These are phyloP conservation scores for Gentiana dahurica DNA, from an alignment of 257 asterid genomes.

Conservation along the genomic window DNA sequence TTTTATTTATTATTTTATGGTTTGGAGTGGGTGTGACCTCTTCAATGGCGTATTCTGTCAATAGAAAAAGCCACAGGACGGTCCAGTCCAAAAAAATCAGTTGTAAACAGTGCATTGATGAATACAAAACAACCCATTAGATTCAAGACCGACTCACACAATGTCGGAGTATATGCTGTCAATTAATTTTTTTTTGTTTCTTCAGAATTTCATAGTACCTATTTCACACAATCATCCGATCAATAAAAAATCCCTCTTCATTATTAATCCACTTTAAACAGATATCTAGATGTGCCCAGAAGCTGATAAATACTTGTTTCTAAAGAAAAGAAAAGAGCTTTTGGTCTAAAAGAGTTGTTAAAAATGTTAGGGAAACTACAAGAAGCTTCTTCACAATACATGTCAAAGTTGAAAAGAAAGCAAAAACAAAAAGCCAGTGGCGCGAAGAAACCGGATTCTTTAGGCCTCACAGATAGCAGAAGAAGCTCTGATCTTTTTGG, in stretches of 20 bases:
- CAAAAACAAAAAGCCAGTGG: constrained; percentile 19
- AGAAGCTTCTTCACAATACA: constrained; percentile 22
- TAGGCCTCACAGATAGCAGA: constrained; percentile 7
- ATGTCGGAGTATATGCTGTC: constrained; percentile 11
- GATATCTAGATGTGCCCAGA: constrained; percentile 49
- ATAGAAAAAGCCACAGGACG: constrained; percentile 60
- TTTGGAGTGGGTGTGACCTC: constrained; percentile 19
- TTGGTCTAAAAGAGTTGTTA: constrained; percentile 52
- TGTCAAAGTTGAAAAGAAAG: constrained; percentile 29
- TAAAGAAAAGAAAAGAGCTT: constrained; percentile 31
- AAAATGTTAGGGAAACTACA: constrained; percentile 50
- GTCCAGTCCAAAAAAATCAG: constrained; percentile 30
- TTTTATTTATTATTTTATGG: background rate
- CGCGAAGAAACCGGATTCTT: constrained; percentile 8
- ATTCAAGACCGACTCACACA: constrained; percentile 31
- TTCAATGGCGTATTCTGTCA: constrained; percentile 13
- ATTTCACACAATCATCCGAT: too few species aligned
- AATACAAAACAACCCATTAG: constrained; percentile 37
- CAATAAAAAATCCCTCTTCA: constrained; percentile 16
- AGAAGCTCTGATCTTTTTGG: background rate
- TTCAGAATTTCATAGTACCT: constrained; percentile 16
- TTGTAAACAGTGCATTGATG: constrained; percentile 40
- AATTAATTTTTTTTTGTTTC: background rate
- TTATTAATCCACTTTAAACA: constrained; percentile 35
- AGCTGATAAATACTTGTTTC: constrained; percentile 35